A percentile compares a stretch with the other conserved stretches of the same genome.
phyloP scores from a whole-genome alignment of 176 grass and related monocot genomes.

The Paspalum vaginatum region DNA sequence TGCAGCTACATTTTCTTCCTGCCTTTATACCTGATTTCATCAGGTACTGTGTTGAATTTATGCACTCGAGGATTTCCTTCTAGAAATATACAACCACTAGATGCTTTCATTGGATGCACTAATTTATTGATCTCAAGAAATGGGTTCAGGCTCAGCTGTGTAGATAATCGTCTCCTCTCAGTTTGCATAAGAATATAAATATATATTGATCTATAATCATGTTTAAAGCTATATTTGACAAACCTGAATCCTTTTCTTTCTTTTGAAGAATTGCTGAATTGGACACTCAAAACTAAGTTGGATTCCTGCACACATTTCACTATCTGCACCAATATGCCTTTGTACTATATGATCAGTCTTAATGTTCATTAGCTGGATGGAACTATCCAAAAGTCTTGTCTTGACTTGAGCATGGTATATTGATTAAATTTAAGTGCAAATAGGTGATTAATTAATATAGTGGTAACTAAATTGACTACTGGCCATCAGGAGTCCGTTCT shows the following conservation, averaged over 20 bases:
- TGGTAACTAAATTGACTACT: not conserved
- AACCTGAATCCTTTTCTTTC: not conserved
- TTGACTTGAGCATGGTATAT: not conserved
- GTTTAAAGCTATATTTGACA: not conserved
- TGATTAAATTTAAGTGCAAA: not conserved
- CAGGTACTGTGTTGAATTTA: not conserved
- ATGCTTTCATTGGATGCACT: conserved; percentile 17
- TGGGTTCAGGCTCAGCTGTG: not conserved
- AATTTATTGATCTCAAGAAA: not conserved
- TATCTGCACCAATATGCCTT: not conserved
- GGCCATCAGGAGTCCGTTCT: not conserved
- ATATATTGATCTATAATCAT: conserved; percentile 14
- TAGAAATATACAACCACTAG: not conserved
- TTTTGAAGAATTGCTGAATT: not conserved
- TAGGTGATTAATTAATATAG: not conserved
- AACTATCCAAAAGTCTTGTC: not conserved
- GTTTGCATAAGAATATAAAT: conserved; percentile 21
- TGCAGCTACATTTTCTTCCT: not conserved
- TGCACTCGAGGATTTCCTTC: not conserved
- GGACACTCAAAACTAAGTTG: not conserved
- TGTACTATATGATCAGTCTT: not conserved
- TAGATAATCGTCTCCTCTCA: not conserved
- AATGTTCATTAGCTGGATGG: conserved; percentile 16
- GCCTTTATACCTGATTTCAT: conserved; percentile 1
- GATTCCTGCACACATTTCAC: not conserved